Percentiles rank a stretch among this genome's conserved stretches.
These are phyloP conservation scores for Nigrograna mackinnonii DNA, from an alignment of 2,329 filamentous ascomycete species.

Conservation along the genomic window DNA sequence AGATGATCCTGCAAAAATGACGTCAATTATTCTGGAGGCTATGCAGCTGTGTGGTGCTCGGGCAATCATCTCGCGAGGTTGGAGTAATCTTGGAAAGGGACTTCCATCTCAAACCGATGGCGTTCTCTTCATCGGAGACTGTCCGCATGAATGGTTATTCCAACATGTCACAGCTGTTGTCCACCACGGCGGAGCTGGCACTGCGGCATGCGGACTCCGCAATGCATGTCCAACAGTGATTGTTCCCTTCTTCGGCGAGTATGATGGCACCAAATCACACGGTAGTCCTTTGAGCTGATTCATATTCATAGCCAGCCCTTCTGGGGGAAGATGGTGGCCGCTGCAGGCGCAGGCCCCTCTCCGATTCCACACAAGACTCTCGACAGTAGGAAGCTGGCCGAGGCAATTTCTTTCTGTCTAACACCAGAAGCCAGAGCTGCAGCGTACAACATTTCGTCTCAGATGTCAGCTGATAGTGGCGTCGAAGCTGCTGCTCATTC, in stretches of 20 bases:
- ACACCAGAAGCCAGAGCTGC: slow-evolving; percentile 30
- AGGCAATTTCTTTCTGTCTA: slow-evolving; percentile 51
- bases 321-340: slow-evolving; percentile 57
- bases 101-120: slow-evolving; percentile 65
- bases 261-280: slow-evolving; percentile 56
- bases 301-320: slow-evolving; percentile 49
- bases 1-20: slow-evolving; percentile 27
- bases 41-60: slow-evolving; percentile 44
- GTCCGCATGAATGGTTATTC: slow-evolving; percentile 86
- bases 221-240: slow-evolving; percentile 56
- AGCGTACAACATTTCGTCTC: slow-evolving; percentile 22
- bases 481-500: slow-evolving; percentile 24
- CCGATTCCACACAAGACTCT: slow-evolving; percentile 54
- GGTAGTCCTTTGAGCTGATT: background rate
- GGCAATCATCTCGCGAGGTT: slow-evolving; percentile 56
- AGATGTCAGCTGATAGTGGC: slow-evolving; percentile 29
- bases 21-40: slow-evolving; percentile 73
- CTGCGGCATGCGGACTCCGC: slow-evolving; percentile 57
- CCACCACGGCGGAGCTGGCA: slow-evolving; percentile 76
- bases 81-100: slow-evolving; percentile 32
- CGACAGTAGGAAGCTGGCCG: slow-evolving; percentile 46
- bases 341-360: slow-evolving; percentile 53
- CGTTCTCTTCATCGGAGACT: slow-evolving; percentile 77
- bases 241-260: slow-evolving; percentile 67
- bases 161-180: slow-evolving; percentile 76